These are phyloP conservation scores for Penicillium digitatum DNA, from an alignment of 2,329 filamentous ascomycete species.

Conservation along the genomic window DNA sequence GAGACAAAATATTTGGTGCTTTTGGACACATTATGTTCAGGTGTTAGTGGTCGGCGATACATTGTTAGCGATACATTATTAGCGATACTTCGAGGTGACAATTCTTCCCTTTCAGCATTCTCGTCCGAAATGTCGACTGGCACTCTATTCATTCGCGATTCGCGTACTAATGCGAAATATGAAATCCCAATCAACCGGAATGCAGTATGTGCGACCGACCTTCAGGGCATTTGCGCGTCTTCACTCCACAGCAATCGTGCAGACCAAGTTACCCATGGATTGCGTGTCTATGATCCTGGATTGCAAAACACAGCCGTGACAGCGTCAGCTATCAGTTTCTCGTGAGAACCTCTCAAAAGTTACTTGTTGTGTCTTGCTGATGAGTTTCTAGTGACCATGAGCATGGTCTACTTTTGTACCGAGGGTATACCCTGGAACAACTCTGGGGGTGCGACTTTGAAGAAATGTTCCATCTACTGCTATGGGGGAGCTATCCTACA, in stretches of 20 bases:
- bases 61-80: too few species aligned
- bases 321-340: conserved; percentile 31
- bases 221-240: conserved; percentile 28
- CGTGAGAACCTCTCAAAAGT: conserved; percentile 17
- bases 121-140: conserved; percentile 12
- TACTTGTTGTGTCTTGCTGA: neutral
- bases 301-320: conserved; percentile 34
- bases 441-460: conserved; percentile 32
- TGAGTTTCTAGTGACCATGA: conserved; percentile 26
- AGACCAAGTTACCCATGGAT: conserved; percentile 25
- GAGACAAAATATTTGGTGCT: neutral
- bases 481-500: conserved; percentile 31
- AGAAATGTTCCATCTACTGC: conserved; percentile 31
- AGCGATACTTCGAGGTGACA: neutral
- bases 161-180: conserved; percentile 27
- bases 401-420: conserved; percentile 27
- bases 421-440: conserved; percentile 29
- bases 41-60: neutral
- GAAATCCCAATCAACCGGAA: conserved; percentile 30
- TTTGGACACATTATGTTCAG: neutral
- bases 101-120: neutral
- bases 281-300: conserved; percentile 35
- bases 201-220: conserved; percentile 26
- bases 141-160: conserved; percentile 26
- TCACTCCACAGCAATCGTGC: conserved; percentile 13